phyloP scores from a whole-genome alignment of 129 eudicot species.

The Escallonia rubra region DNA sequence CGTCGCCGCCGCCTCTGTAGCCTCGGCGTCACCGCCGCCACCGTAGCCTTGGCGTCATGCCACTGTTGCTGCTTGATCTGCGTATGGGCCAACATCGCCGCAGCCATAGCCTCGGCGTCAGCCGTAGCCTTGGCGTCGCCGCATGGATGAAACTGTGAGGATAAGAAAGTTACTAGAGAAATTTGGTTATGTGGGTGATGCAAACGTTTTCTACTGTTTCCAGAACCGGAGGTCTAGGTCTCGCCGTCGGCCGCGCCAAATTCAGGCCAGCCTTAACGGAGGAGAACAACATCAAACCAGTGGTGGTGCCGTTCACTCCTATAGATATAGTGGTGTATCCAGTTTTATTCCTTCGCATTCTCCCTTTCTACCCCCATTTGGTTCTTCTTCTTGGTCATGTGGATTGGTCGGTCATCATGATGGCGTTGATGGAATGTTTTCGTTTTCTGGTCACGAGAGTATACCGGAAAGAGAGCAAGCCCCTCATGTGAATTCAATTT shows the following conservation, averaged over 20 bases:
- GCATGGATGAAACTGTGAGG: constrained; percentile 78
- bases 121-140: no score
- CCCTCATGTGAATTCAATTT: background rate
- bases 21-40: no score
- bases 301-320: constrained; percentile 1
- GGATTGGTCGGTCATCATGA: background rate
- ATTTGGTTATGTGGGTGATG: constrained; percentile 83
- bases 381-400: constrained; percentile 30
- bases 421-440: constrained; percentile 13
- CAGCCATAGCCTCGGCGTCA: no score
- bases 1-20: no score
- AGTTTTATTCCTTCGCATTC: background rate
- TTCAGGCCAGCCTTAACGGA: constrained; percentile 51
- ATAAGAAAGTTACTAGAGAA: constrained; percentile 74
- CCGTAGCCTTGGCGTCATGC: no score
- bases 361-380: constrained; percentile 11
- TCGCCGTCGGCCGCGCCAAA: constrained; percentile 79
- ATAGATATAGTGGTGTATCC: constrained; percentile 5
- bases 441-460: constrained; percentile 24
- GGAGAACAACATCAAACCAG: constrained; percentile 17
- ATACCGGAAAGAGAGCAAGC: constrained; percentile 24
- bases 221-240: constrained; percentile 93
- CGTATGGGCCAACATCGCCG: no score
- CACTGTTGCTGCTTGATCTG: no score
- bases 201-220: constrained; percentile 94